phyloP scores from a whole-genome alignment of 2,329 filamentous ascomycete species.

The Penicillium sp. region DNA sequence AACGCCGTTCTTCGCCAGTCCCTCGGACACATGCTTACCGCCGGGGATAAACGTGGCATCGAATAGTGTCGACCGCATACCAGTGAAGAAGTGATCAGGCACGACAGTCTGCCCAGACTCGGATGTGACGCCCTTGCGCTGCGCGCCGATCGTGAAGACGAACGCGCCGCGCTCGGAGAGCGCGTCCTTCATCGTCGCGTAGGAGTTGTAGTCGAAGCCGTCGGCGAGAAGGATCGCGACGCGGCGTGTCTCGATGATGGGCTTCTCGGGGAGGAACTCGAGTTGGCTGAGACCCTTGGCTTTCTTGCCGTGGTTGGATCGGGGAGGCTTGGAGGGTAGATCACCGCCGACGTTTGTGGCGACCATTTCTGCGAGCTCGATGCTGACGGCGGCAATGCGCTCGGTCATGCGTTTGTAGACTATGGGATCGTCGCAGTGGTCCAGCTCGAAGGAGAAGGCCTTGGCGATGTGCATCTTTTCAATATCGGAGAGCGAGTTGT shows the following conservation, averaged over 20 bases:
- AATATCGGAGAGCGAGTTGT: constrained; percentile 38
- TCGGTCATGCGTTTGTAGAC: constrained; percentile 73
- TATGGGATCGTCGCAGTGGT: constrained; percentile 70
- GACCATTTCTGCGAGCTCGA: constrained; percentile 67
- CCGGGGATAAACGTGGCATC: constrained; percentile 78
- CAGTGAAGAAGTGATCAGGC: constrained; percentile 78
- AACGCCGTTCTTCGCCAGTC: constrained; percentile 68
- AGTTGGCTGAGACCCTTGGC: constrained; percentile 65
- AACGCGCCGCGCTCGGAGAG: constrained; percentile 65
- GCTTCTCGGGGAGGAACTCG: constrained; percentile 64
- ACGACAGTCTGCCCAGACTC: constrained; percentile 61
- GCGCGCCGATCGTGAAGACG: constrained; percentile 71
- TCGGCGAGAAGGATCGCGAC: constrained; percentile 77
- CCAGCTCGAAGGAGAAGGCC: constrained; percentile 43
- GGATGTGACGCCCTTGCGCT: constrained; percentile 66
- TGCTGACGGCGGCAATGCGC: constrained; percentile 70
- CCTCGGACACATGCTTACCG: constrained; percentile 61
- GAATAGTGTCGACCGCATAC: constrained; percentile 75
- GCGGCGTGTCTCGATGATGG: constrained; percentile 70
- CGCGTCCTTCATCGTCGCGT: constrained; percentile 65
- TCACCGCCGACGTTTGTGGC: constrained; percentile 72
- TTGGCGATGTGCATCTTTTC: constrained; percentile 41
- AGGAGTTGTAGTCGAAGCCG: constrained; percentile 69
- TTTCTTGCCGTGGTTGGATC: constrained; percentile 67
- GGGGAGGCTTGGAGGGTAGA: constrained; percentile 55